phyloP scores from a whole-genome alignment of 176 grass and related monocot genomes.

The Metroxylon sagu region DNA sequence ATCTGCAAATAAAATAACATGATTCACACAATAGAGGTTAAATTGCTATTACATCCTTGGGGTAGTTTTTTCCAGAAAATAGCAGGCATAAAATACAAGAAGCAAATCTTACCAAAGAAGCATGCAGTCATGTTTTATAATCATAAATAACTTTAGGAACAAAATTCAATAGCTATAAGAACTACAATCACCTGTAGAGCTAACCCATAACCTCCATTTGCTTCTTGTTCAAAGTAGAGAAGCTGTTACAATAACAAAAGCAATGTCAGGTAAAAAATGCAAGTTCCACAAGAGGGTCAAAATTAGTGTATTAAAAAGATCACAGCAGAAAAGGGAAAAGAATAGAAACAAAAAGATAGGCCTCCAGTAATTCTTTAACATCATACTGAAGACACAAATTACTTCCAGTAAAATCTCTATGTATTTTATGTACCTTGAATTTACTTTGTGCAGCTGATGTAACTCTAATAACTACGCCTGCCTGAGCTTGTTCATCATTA shows the following conservation, averaged over 20 bases:
- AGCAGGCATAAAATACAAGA: no score
- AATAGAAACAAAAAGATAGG: conserved; percentile 17
- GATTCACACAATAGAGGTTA: no score
- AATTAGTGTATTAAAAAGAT: background rate
- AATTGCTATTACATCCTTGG: no score
- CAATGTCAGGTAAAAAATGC: conserved; percentile 1
- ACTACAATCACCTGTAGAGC: conserved; percentile 67
- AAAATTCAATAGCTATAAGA: conserved; percentile 14
- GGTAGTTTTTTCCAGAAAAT: no score
- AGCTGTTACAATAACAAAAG: conserved; percentile 41
- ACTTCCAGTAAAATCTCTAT: background rate
- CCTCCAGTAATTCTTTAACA: no score
- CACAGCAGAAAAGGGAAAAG: conserved; percentile 16
- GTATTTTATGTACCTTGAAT: conserved; percentile 68
- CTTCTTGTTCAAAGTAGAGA: conserved; percentile 93
- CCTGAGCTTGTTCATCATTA: conserved; percentile 87
- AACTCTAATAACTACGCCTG: conserved; percentile 82
- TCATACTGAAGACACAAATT: background rate
- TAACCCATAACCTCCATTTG: conserved; percentile 88
- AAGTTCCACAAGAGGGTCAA: no score
- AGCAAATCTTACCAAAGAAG: no score
- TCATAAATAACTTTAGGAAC: background rate
- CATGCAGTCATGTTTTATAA: no score
- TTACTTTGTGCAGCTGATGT: conserved; percentile 86
- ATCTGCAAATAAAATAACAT: no score